These are phyloP conservation scores for Pseudohalonectria lignicola DNA, from an alignment of 2,329 filamentous ascomycete genomes.

Conservation along the genomic window DNA sequence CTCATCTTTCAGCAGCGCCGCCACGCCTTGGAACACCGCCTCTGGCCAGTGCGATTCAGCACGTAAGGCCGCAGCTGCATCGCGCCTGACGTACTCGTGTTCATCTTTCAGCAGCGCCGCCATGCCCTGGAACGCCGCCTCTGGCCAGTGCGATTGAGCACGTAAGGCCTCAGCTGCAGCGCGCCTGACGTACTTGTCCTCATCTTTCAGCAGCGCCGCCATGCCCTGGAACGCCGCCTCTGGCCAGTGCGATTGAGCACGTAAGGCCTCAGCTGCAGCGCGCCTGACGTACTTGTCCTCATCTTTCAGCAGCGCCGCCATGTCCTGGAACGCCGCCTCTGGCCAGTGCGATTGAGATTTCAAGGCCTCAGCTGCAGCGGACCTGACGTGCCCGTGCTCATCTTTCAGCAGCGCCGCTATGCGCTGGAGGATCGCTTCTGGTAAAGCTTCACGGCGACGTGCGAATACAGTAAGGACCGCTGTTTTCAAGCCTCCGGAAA, in stretches of 20 bases:
- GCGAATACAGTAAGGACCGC: too few species aligned
- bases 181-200: not conserved
- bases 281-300: not conserved
- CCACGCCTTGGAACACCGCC: too few species aligned
- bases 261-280: not conserved
- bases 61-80: too few species aligned
- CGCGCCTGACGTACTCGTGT: not conserved
- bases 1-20: too few species aligned
- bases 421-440: not conserved
- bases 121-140: not conserved
- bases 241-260: not conserved
- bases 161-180: not conserved
- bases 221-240: not conserved
- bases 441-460: not conserved
- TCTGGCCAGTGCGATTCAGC: too few species aligned
- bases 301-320: not conserved
- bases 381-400: not conserved
- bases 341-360: not conserved
- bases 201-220: not conserved
- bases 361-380: not conserved
- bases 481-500: too few species aligned
- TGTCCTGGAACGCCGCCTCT: too few species aligned
- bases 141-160: not conserved
- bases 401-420: not conserved
- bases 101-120: not conserved